Conservation (phyloP, 805 yeast genomes). For the Tetrapisispora phaffii region DNA sequence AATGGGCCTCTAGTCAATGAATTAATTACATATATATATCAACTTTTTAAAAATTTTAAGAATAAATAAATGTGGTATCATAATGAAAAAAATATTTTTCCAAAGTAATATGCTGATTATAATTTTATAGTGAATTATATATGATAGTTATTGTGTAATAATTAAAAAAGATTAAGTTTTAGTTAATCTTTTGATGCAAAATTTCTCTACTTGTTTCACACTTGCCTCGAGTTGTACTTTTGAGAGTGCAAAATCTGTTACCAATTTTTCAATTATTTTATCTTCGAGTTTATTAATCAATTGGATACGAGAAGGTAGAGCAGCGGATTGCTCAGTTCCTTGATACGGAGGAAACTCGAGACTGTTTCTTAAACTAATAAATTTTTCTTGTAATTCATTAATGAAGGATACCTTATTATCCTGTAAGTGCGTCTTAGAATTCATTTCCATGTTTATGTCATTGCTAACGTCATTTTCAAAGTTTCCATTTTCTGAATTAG, state of each 20-base stretch:
- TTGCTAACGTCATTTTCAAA: not conserved
- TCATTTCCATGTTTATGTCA: not conserved
- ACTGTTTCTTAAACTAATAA: constrained; percentile 9
- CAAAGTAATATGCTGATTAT: too few relatives aligned
- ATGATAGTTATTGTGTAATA: not conserved
- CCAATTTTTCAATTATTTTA: constrained; percentile 7
- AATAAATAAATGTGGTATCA: too few relatives aligned
- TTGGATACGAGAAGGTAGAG: not conserved
- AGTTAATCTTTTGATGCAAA: constrained; percentile 1
- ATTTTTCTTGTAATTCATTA: constrained; percentile 21
- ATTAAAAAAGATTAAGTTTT: not conserved
- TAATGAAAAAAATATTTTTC: too few relatives aligned
- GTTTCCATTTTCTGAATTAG: not conserved
- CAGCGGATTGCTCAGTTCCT: not conserved
- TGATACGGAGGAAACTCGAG: constrained; percentile 5
- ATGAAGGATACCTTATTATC: constrained; percentile 7
- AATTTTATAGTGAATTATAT: not conserved
- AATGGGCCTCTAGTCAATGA: constrained; percentile 29
- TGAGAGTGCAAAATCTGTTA: constrained; percentile 12
- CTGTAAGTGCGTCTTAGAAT: not conserved
- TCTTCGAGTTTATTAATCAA: constrained; percentile 8
- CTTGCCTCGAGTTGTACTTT: constrained; percentile 8
- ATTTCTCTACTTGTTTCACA: constrained; percentile 8
- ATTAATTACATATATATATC: too few relatives aligned
- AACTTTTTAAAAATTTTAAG: too few relatives aligned